A percentile compares a stretch with the other conserved stretches of the same genome.
These are phyloP conservation scores for Rhododendron mucronatum DNA, from an alignment of 148 eudicot species.

Conservation along the genomic window DNA sequence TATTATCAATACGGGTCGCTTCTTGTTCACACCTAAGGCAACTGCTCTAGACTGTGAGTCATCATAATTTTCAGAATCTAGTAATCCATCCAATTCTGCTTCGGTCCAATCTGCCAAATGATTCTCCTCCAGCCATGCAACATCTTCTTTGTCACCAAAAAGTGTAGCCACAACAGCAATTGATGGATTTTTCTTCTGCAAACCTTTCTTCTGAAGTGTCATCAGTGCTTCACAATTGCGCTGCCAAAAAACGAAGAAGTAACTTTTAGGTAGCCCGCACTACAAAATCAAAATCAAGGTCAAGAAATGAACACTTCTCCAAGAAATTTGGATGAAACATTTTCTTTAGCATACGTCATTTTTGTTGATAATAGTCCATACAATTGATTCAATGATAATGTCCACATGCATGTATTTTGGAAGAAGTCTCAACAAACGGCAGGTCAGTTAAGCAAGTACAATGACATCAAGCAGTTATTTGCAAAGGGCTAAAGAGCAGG, in stretches of 20 bases:
- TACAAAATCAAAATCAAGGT: slow-evolving; percentile 8
- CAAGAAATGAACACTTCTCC: neutral
- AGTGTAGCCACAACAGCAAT: slow-evolving; percentile 65
- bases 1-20: slow-evolving; percentile 61
- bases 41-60: slow-evolving; percentile 65
- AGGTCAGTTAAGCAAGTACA: neutral
- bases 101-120: slow-evolving; percentile 57
- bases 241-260: slow-evolving; percentile 29
- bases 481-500: neutral
- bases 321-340: neutral
- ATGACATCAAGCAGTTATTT: neutral
- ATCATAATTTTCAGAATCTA: slow-evolving; percentile 34
- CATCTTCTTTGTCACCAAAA: slow-evolving; percentile 71
- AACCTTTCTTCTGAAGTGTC: slow-evolving; percentile 85
- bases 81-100: slow-evolving; percentile 30
- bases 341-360: neutral
- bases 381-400: neutral
- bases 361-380: neutral
- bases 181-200: slow-evolving; percentile 77
- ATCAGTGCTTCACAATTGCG: slow-evolving; percentile 89
- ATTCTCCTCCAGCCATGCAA: slow-evolving; percentile 49
- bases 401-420: neutral
- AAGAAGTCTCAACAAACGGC: neutral
- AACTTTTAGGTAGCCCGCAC: neutral
- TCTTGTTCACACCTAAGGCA: slow-evolving; percentile 67